phyloP scores from a whole-genome alignment of 169 alveolate genomes.

The Ichthyophthirius multifiliis region DNA sequence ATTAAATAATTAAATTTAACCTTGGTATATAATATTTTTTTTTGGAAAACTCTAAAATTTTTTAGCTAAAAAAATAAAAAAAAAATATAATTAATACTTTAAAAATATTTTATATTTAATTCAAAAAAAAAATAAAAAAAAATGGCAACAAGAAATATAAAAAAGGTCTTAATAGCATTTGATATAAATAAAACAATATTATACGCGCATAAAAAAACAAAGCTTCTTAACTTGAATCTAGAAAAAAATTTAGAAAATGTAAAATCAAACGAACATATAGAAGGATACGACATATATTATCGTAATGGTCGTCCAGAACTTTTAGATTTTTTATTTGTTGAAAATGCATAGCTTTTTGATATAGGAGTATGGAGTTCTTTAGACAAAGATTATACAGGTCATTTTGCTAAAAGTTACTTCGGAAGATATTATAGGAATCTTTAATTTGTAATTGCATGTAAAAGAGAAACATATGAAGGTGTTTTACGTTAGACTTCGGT shows the following conservation, averaged over 20 bases:
- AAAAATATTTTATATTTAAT: too few relatives aligned
- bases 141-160: not conserved
- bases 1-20: too few relatives aligned
- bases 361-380: constrained; percentile 19
- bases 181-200: constrained; percentile 6
- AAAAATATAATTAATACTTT: too few relatives aligned
- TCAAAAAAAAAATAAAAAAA: too few relatives aligned
- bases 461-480: constrained; percentile 11
- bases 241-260: not conserved
- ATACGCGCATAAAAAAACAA: not conserved
- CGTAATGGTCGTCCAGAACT: constrained; percentile 8
- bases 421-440: constrained; percentile 24
- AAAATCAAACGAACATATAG: not conserved
- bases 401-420: not conserved
- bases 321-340: not conserved
- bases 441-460: not conserved
- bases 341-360: not conserved
- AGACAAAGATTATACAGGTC: not conserved
- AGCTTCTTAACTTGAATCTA: not conserved
- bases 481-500: not conserved
- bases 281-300: not conserved
- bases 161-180: not conserved
- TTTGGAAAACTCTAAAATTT: too few relatives aligned
- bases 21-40: too few relatives aligned
- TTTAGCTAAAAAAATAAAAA: too few relatives aligned